Evolutionary conservation across 805 yeast genomes (phyloP), one percentile per base, ranked within the genome.

Genomic region (Saccharomycopsis synnaedendra): DNA sequence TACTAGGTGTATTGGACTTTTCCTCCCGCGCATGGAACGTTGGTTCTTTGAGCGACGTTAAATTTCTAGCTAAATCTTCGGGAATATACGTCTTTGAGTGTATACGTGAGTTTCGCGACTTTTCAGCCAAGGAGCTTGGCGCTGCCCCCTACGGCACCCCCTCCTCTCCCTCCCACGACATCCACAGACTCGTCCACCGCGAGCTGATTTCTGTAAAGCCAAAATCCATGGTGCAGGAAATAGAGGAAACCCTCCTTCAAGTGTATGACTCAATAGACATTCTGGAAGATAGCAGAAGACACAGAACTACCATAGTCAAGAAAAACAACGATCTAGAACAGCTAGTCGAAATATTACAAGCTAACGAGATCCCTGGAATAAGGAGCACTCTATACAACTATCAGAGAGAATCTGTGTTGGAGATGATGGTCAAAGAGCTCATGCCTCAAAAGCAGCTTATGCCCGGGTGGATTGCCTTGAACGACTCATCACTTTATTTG

Each of bases 381-480:
- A 67, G 62, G 41, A 70, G 82, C 19, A 49, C 54, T 0, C 62
- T 82, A 8, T 81, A 79, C 56, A 67, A 69, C 3, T 82, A 78
- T 55, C 88, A 82, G 58, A 58, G 70, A n/a, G 69, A 74, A 44
- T 78, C 87, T 0, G 67, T 81, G 5, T 68, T 73, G 2, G 75
- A 72, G 54, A 81, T 82, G 87, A 59, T 71, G 32, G 72, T 70
- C 45, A 70, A 67, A 54, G 88, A 82, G 56, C 53, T 70, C 0
- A 39, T 51, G 1, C 62, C 69, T 5, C 47, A 49, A n/a, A 58
- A 54, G 35, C 58, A 58, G 4, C 44, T 64, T 9, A 62, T 65
- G 46, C 76, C 75, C 1, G 65, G 64, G 51, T 42, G 31, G 3
- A 19, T 5, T n/a, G 8, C 31, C 32, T 10, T 10, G n/a, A 10